These are phyloP conservation scores for Epichloe festucae DNA, from an alignment of 2,329 filamentous ascomycete species.

Conservation along the genomic window DNA sequence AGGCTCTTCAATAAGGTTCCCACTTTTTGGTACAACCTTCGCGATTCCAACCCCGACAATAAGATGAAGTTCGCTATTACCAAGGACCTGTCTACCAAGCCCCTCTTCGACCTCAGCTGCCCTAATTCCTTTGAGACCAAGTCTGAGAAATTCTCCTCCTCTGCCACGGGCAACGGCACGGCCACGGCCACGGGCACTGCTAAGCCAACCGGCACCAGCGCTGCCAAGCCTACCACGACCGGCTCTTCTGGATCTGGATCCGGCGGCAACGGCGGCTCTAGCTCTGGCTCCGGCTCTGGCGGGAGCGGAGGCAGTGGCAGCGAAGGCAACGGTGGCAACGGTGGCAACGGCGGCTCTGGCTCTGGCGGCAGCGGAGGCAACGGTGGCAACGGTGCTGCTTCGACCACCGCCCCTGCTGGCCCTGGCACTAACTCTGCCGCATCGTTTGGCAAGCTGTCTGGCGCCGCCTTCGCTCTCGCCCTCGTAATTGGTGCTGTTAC, in stretches of 20 bases:
- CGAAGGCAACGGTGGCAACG: background rate
- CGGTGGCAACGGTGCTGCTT: background rate
- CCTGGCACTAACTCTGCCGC: background rate
- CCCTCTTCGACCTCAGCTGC: constrained; percentile 42
- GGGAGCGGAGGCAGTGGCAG: background rate
- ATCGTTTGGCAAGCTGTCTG: constrained; percentile 7
- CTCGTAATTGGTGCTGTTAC: constrained; percentile 5
- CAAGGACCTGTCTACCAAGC: constrained; percentile 36
- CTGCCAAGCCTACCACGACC: background rate
- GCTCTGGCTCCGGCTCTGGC: constrained; percentile 6
- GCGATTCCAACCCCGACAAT: constrained; percentile 48
- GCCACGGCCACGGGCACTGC: constrained; percentile 1
- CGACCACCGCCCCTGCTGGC: background rate
- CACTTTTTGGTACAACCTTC: constrained; percentile 50
- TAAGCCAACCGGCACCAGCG: constrained; percentile 4
- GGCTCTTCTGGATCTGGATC: constrained; percentile 2
- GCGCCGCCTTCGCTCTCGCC: constrained; percentile 8
- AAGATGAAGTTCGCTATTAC: constrained; percentile 44
- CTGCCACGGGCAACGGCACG: constrained; percentile 1
- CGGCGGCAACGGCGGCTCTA: constrained; percentile 5
- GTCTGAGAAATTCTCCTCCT: constrained; percentile 10
- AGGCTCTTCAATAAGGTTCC: constrained; percentile 40
- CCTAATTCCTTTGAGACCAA: constrained; percentile 27
- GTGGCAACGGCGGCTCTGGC: background rate
- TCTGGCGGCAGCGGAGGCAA: background rate